Base-by-base conservation (phyloP, 805 yeast species). In the Maudiozyma bulderi region DNA sequence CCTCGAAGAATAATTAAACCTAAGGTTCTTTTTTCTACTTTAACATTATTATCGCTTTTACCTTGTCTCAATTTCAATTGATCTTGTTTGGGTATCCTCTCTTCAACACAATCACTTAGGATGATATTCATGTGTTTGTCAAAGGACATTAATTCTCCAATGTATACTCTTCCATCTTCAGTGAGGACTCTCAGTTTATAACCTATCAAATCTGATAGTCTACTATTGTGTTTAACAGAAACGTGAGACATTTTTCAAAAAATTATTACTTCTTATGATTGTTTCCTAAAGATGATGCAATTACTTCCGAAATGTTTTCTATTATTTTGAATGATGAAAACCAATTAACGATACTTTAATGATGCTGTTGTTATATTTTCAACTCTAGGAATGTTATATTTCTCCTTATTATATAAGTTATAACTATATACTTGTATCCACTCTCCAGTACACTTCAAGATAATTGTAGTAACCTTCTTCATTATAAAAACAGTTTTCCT, bases 71-170 rank as follows among this genome's bases (percentile, higher is more conserved):
- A 56, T 38, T 70, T 72, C 40, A 56, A 60, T 41, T 70, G 49
- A 20, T 72, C 69, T 52, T 80, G 80, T 57, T 80, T 82, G 5
- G 95, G 81, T 9, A 82, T 67, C 54, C 97, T 74, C 58, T 80
- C 80, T 62, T 91, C 99, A 58, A 86, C 89, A 40, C 93, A 78
- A 54, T 90, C 93, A 10, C 85, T 76, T 33, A 91, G 69, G 11
- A 93, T 95, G 14, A 91, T 62, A 65, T 91, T 91, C 83, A 90
- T 82, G 62, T 84, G 85, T 61, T 83, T 83, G 65, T 93, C 99
- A 64, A 87, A 91, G 7, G 98, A 89, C 53, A 90, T 67, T 47
- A 91, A 73, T 53, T 81, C 82, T 1, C 99, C 99, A 6, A 81
- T 73, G 54, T 86, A 78, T 42, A 80, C 82, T 41, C 95, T 75